Evolutionary conservation across 768 basidiomycete species (phyloP).

Genomic region (Tricholoma matsutake): DNA sequence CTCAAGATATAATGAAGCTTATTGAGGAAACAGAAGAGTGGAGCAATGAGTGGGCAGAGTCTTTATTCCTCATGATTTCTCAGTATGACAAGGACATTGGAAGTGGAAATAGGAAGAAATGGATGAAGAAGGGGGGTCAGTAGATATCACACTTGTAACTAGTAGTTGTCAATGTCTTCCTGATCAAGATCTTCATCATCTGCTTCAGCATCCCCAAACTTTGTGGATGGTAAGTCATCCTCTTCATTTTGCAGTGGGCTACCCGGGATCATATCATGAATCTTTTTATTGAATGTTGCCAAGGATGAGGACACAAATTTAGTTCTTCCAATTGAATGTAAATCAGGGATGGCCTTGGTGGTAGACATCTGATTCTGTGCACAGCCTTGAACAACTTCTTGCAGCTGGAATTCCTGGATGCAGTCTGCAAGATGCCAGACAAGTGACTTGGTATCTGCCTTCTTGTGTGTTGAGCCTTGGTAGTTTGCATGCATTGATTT

Average conservation of each 20-base stretch:
- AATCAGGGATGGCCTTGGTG: background rate
- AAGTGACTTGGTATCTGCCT: background rate
- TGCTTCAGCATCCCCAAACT: too few species aligned
- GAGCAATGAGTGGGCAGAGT: too few species aligned
- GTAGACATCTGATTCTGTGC: background rate
- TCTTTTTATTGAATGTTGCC: too few species aligned
- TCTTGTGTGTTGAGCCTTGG: too few species aligned
- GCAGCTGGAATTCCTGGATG: background rate
- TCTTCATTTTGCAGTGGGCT: constrained; percentile 12
- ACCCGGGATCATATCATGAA: background rate
- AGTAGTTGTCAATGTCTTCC: too few species aligned
- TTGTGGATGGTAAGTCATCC: too few species aligned
- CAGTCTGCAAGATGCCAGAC: background rate
- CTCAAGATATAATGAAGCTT: background rate
- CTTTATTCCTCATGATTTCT: too few species aligned
- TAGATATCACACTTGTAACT: too few species aligned
- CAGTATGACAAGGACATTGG: too few species aligned
- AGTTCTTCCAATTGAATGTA: background rate
- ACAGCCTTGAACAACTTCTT: background rate
- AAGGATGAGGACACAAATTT: background rate
- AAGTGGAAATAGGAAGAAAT: background rate
- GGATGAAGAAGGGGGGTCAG: too few species aligned
- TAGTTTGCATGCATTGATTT: background rate
- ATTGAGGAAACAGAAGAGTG: background rate
- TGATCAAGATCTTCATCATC: too few species aligned